A percentile compares a stretch with the other conserved stretches of the same genome.
These are phyloP conservation scores for Teunomyces aglyptinius DNA, from an alignment of 805 yeast genomes.

Conservation along the genomic window DNA sequence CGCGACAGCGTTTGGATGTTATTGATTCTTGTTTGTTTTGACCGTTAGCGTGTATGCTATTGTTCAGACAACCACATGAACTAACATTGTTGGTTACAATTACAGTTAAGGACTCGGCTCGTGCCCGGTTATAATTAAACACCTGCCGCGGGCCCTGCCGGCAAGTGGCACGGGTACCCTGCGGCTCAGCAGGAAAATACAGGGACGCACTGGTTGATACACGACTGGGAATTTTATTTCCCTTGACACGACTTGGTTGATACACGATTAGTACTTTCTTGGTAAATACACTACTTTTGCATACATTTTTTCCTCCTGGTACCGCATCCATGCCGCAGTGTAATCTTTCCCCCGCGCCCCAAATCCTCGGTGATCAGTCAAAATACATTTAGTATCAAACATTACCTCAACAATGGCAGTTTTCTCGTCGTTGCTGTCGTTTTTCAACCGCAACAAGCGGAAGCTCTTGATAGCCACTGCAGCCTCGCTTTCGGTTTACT, in stretches of 20 bases:
- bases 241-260: background rate
- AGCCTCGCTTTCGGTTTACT: conserved; percentile 34
- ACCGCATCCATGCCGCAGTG: background rate
- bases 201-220: too few relatives aligned
- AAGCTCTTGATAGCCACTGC: conserved; percentile 34
- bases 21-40: too few relatives aligned
- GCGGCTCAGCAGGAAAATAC: too few relatives aligned
- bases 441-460: conserved; percentile 40
- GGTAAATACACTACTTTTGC: background rate
- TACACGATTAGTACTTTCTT: background rate
- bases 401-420: conserved; percentile 30
- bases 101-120: too few relatives aligned
- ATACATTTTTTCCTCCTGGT: background rate
- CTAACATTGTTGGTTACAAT: too few relatives aligned
- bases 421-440: conserved; percentile 38
- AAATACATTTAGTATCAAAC: background rate
- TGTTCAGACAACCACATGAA: too few relatives aligned
- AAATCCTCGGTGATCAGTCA: background rate
- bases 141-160: too few relatives aligned
- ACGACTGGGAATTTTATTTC: too few relatives aligned
- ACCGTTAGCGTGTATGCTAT: too few relatives aligned
- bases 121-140: too few relatives aligned
- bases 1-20: too few relatives aligned
- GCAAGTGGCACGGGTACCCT: too few relatives aligned
- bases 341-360: background rate